Percentiles rank a stretch among this genome's conserved stretches.
phyloP scores from a whole-genome alignment of 73 alveolate genomes.

The Diophrys appendiculata region DNA sequence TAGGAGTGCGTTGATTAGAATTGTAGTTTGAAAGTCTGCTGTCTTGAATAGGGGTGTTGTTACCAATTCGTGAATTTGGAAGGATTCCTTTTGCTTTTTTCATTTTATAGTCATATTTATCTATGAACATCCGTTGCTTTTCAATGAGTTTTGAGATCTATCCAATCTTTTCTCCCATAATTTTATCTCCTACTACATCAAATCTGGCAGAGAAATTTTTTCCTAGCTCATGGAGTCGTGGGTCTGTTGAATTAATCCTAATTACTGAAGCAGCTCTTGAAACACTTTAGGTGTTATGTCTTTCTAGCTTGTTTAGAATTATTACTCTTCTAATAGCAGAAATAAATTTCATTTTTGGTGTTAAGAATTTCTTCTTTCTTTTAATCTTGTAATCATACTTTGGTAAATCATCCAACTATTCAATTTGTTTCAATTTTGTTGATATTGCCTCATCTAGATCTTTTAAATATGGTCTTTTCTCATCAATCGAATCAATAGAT shows the following conservation, averaged over 20 bases:
- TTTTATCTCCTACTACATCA: not conserved
- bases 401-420: not conserved
- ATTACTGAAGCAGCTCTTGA: not conserved
- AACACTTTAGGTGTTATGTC: not conserved
- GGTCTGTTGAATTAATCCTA: not conserved
- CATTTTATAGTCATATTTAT: not conserved
- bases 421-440: not conserved
- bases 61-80: too few relatives aligned
- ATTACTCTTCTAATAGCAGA: not conserved
- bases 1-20: too few relatives aligned
- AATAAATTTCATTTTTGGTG: slow-evolving; percentile 9
- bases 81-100: too few relatives aligned
- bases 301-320: not conserved
- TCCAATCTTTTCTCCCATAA: not conserved
- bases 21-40: too few relatives aligned
- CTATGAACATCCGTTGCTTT: not conserved
- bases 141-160: not conserved
- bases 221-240: not conserved
- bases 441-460: slow-evolving; percentile 6
- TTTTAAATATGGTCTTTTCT: not conserved
- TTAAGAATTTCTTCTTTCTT: not conserved
- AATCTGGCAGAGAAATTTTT: not conserved
- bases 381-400: slow-evolving; percentile 2
- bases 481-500: not conserved
- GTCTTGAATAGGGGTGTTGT: too few relatives aligned